These are phyloP conservation scores for Tanacetum coccineum DNA, from an alignment of 129 eudicot species.

Conservation along the genomic window DNA sequence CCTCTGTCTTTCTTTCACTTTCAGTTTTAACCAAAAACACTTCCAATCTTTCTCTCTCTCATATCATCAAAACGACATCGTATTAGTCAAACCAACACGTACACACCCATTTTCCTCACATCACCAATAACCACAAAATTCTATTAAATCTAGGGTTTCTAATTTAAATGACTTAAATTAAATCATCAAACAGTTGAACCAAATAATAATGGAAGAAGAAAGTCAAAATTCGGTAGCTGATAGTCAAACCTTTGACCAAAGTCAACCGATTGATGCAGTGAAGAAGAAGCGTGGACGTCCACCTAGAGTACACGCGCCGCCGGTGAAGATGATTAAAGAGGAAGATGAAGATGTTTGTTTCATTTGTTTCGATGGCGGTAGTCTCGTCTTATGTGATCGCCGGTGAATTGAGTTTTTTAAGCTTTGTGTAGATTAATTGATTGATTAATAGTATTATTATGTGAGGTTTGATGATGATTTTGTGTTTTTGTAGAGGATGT, in stretches of 20 bases:
- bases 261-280: constrained; percentile 24
- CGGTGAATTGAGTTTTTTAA: too few relatives aligned
- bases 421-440: background rate
- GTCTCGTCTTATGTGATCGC: constrained; percentile 89
- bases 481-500: constrained; percentile 56
- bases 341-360: constrained; percentile 92
- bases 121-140: too few relatives aligned
- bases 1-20: too few relatives aligned
- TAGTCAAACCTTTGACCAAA: constrained; percentile 34
- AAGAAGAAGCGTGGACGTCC: constrained; percentile 90
- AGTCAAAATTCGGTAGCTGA: constrained; percentile 27
- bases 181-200: too few relatives aligned
- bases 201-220: too few relatives aligned
- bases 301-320: constrained; percentile 36
- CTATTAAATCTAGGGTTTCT: too few relatives aligned
- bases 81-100: too few relatives aligned
- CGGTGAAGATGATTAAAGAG: constrained; percentile 51
- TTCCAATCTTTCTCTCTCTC: too few relatives aligned
- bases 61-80: too few relatives aligned
- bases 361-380: constrained; percentile 95
- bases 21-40: too few relatives aligned
- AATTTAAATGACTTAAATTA: too few relatives aligned
- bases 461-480: background rate
- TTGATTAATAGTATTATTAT: background rate
- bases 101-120: too few relatives aligned